These are phyloP conservation scores for Phytopythium chamaehyphon DNA, from an alignment of 352 stramenopile species.

Conservation along the genomic window DNA sequence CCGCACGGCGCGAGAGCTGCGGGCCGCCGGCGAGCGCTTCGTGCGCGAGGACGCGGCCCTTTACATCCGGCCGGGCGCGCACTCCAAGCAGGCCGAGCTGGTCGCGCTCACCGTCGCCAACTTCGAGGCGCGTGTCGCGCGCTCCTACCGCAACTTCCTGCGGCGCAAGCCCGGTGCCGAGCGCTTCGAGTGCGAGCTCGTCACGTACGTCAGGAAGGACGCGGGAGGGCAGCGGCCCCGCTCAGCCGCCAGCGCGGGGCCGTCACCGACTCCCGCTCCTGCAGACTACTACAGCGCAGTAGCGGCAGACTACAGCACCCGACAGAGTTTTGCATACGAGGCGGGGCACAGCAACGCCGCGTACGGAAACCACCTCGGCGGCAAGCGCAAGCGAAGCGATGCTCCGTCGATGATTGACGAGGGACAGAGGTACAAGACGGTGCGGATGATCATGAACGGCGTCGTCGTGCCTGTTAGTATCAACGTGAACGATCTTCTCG, in stretches of 20 bases:
- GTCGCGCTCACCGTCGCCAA: constrained; percentile 59
- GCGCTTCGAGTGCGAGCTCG: constrained; percentile 63
- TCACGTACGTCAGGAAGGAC: constrained; percentile 73
- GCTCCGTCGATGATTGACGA: constrained; percentile 1
- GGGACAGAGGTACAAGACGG: constrained; percentile 41
- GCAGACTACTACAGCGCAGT: constrained; percentile 5
- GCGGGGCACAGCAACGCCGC: not conserved
- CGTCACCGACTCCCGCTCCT: constrained; percentile 11
- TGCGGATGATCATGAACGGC: constrained; percentile 75
- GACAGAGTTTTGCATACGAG: not conserved
- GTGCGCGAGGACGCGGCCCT: constrained; percentile 58
- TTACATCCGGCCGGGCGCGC: constrained; percentile 73
- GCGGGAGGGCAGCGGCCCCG: constrained; percentile 9
- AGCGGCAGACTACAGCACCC: not conserved
- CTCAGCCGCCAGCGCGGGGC: constrained; percentile 5
- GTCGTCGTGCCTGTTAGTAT: constrained; percentile 62
- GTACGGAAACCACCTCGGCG: not conserved
- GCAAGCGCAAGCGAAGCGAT: constrained; percentile 4
- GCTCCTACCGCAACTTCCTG: constrained; percentile 76
- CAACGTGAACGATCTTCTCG: constrained; percentile 62
- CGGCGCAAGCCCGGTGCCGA: constrained; percentile 52
- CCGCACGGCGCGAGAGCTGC: constrained; percentile 49
- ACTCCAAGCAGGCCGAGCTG: constrained; percentile 81
- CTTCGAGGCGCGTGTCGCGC: constrained; percentile 64
- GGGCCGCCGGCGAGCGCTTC: constrained; percentile 33